Base-by-base conservation (phyloP, 2,329 filamentous ascomycete genomes). In the Chlorencoelia australis region DNA sequence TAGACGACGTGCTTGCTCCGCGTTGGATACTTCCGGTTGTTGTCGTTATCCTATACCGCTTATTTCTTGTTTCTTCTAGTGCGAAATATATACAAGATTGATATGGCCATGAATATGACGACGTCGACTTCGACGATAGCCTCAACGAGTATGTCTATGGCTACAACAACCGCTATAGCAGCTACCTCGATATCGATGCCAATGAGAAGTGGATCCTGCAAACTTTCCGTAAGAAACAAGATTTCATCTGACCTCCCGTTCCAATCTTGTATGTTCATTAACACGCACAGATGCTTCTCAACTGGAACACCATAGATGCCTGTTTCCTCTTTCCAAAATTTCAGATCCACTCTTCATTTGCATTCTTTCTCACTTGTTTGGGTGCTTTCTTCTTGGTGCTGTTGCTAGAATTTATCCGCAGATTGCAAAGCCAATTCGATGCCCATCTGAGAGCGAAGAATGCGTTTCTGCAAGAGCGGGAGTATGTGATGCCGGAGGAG, bases 301-400 rank as follows among this genome's bases (percentile, higher is more conserved):
- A 51, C 24, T 51, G 45, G 47, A 32, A 41, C 13, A 51, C 45
- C 10, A 44, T 49, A 30, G 43, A 51, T 16, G 39, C 42, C 5
- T 51, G 48, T 28, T 50, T 51, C 30, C 40, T 51, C 4, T 38
- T 34, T 13, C 42, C 44, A 1, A 30, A 38, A 4, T 40, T 50
- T 28, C 48, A 44, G 25, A 41, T 51, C 16, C 41, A 35, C 15
- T 43, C 45, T 10, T 27, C 36, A 3, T 43, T 49, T 21, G 39
- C 30, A 5, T 50, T 53, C 35, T 40, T 45, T 21, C 39, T 51
- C 14, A 33, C 44, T 5, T 50, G 45, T 34, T 36, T 53, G 10
- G 27, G 33, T 2, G 37, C 43, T n/a, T 47, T 50, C 29, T 26
- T 46, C 2, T 46, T 53, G 7, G 43, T 47, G 22, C 38, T 50